Conservation (phyloP, 352 stramenopile genomes). For the Thraustochytrium striatum region DNA sequence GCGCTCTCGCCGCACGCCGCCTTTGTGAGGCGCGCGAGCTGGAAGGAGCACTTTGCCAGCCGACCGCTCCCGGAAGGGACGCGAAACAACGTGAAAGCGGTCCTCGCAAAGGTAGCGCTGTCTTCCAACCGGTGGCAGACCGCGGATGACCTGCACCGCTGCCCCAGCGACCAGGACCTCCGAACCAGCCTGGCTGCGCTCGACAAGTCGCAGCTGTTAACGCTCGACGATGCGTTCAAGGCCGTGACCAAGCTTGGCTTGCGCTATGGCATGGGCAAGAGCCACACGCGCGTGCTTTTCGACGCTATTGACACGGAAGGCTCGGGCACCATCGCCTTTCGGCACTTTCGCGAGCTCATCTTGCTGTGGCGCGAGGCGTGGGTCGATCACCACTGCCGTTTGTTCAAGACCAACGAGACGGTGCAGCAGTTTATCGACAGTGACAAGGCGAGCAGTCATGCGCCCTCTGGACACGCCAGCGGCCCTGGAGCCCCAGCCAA, state of each 20-base stretch:
- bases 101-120: slow-evolving; percentile 17
- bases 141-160: no score
- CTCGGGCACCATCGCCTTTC: slow-evolving; percentile 11
- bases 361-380: slow-evolving; percentile 25
- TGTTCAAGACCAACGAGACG: not conserved
- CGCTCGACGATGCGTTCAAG: not conserved
- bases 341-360: slow-evolving; percentile 17
- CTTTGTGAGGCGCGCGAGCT: slow-evolving; percentile 38
- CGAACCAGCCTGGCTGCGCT: not conserved
- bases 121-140: slow-evolving; percentile 33
- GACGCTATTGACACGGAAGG: slow-evolving; percentile 18
- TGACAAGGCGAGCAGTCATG: no score
- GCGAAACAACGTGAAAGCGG: not conserved
- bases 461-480: no score
- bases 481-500: no score
- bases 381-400: slow-evolving; percentile 6
- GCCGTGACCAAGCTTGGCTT: slow-evolving; percentile 3
- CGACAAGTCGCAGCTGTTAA: not conserved
- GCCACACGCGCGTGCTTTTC: slow-evolving; percentile 37
- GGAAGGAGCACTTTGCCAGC: slow-evolving; percentile 25
- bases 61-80: not conserved
- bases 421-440: no score
- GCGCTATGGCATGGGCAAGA: slow-evolving; percentile 15
- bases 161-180: not conserved
- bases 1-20: slow-evolving; percentile 11